Conservation (phyloP, 805 yeast species). For the Wickerhamiella hasegawae region DNA sequence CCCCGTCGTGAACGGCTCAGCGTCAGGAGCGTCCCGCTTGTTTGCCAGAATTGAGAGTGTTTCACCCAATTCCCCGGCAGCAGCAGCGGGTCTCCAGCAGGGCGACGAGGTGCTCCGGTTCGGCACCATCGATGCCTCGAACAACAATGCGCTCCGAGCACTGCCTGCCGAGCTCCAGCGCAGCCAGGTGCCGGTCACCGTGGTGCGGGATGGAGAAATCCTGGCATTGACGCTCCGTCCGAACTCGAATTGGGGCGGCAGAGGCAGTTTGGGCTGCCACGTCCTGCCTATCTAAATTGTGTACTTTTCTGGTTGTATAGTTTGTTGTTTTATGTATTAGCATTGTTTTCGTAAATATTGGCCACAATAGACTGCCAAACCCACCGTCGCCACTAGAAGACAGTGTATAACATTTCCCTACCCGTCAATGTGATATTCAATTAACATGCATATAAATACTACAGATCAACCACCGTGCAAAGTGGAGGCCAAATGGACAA, state of each 20-base stretch:
- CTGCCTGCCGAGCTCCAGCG: conserved; percentile 3
- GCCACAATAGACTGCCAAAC: no score
- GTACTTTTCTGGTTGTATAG: no score
- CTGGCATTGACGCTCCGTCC: background rate
- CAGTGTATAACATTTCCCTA: no score
- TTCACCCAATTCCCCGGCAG: conserved; percentile 40
- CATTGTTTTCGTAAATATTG: no score
- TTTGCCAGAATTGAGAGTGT: conserved; percentile 32
- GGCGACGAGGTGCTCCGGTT: conserved; percentile 42
- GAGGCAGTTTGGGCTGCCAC: conserved; percentile 3
- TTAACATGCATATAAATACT: background rate
- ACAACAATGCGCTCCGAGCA: conserved; percentile 32
- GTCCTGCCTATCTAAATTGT: conserved; percentile 1
- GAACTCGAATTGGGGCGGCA: background rate
- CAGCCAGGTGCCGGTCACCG: background rate
- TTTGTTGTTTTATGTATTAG: no score
- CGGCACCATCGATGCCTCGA: conserved; percentile 38
- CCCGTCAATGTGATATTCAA: no score
- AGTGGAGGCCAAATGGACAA: conserved; percentile 78
- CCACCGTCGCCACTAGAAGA: no score
- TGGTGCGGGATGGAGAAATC: conserved; percentile 1
- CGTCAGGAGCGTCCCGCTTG: conserved; percentile 7
- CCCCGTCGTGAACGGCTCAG: conserved; percentile 3
- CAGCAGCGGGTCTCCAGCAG: conserved; percentile 33
- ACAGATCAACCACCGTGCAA: conserved; percentile 73